Evolutionary conservation across 495 filamentous ascomycete species (phyloP), one percentile per base, ranked within the genome.

Genomic region (Aeminium ludgeri): DNA sequence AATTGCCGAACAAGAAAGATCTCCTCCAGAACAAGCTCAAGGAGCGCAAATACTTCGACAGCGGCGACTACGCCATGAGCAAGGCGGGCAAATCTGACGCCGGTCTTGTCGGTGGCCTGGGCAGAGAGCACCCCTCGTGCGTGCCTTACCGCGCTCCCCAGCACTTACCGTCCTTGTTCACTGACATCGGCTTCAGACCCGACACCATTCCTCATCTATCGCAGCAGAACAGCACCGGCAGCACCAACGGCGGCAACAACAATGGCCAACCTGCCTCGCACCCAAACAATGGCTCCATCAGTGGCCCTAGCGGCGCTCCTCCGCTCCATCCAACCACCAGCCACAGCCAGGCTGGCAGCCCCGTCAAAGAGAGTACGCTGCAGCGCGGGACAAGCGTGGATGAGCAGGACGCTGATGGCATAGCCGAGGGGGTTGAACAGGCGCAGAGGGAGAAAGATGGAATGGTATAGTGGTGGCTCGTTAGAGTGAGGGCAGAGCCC

Each of bases 21-120:
- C 76, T 95, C 41, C 77, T 95, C 45, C 87, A 92, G 69, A 95
- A 95, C 66, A 93, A 96, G 60, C 75, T 97, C 58, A 81, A 82
- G 73, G 86, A 93, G 59, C 86, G 91, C 63, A 97, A 96, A 67
- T 97, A 95, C 66, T 97, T 97, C 62, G 89, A 97, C 69, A 85
- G 78, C 39, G 87, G 87, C 53, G 87, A 96, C 64, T 96, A 96
- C 50, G 91, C 89, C 55, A 80, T 96, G 64, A 87, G 80, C 62
- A 96, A 97, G 69, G 91, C 89, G 34, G 89, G 91, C 59, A 97
- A 96, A 64, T 81, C 86, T 45, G 82, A 89, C 58, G 79, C 87
- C 53, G 89, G 87, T 55, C 43, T 51, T 4, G 84, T 91, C 27
- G 89, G 87, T 58, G 80, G 75, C 57, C 82, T 97, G 57, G 89